A percentile compares a stretch with the other conserved stretches of the same genome.
phyloP scores from a whole-genome alignment of 164 flowering plant species.

The Aristolochia californica region DNA sequence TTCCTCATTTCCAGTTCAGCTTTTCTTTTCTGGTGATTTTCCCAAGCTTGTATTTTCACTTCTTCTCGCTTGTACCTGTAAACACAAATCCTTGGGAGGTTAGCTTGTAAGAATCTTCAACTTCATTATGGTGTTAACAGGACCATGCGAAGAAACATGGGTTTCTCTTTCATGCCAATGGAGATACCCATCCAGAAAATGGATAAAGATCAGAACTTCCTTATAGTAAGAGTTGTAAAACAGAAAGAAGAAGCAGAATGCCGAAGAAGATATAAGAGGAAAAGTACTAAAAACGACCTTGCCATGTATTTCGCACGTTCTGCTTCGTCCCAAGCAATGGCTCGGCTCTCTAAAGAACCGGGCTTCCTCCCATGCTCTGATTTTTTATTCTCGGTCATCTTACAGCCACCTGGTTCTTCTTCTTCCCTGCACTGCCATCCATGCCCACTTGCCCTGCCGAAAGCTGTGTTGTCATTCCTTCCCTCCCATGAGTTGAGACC shows the following conservation, averaged over 20 bases:
- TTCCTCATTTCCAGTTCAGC: slow-evolving; percentile 87
- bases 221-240: no score
- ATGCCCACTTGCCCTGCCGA: slow-evolving; percentile 15
- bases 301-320: slow-evolving; percentile 89
- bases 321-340: slow-evolving; percentile 96
- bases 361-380: slow-evolving; percentile 25
- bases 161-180: no score
- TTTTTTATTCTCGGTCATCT: slow-evolving; percentile 12
- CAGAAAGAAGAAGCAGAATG: background rate
- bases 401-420: slow-evolving; percentile 15
- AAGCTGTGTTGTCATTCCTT: slow-evolving; percentile 19
- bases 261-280: background rate
- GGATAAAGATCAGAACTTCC: no score
- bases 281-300: slow-evolving; percentile 38
- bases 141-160: no score
- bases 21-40: slow-evolving; percentile 85
- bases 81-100: background rate
- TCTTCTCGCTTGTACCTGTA: slow-evolving; percentile 90
- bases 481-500: slow-evolving; percentile 15
- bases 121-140: no score
- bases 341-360: slow-evolving; percentile 56
- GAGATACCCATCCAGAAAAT: no score
- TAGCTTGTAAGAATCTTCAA: background rate
- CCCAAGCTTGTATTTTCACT: slow-evolving; percentile 94
- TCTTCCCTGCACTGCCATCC: slow-evolving; percentile 21